Conservation (phyloP, 805 yeast species). For the Lipomyces chichibuensis region DNA sequence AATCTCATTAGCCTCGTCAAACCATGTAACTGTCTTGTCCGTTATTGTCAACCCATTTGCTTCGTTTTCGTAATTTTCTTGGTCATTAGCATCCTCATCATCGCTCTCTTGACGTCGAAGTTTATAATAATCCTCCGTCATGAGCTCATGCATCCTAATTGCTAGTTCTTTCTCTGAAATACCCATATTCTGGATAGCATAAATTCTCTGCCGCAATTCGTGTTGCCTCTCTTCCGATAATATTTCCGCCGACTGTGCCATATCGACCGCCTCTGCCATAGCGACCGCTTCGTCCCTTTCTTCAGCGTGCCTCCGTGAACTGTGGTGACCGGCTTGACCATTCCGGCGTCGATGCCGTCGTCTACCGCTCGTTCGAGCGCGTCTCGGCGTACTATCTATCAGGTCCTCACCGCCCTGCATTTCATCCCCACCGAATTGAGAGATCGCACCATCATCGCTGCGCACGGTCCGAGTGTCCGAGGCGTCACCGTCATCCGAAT, state of each 20-base stretch:
- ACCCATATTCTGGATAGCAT: constrained; percentile 39
- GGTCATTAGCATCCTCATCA: constrained; percentile 41
- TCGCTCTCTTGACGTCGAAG: constrained; percentile 25
- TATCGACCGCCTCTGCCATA: not conserved
- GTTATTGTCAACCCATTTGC: constrained; percentile 12
- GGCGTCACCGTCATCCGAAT: not conserved
- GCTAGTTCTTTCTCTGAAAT: constrained; percentile 45
- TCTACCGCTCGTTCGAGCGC: not conserved
- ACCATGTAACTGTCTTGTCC: constrained; percentile 35
- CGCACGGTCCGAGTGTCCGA: constrained; percentile 5
- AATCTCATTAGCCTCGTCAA: constrained; percentile 45
- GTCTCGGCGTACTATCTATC: constrained; percentile 7
- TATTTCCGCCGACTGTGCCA: not conserved
- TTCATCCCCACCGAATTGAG: not conserved
- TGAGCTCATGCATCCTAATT: constrained; percentile 43
- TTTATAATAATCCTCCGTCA: constrained; percentile 44
- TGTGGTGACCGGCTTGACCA: not conserved
- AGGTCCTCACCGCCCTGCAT: not conserved
- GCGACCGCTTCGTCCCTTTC: not conserved
- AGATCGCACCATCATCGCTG: constrained; percentile 1
- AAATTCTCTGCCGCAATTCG: constrained; percentile 41
- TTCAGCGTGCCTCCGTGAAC: not conserved
- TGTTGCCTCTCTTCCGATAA: constrained; percentile 28
- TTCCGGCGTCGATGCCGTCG: not conserved
- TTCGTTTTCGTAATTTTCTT: constrained; percentile 21